phyloP scores from a whole-genome alignment of 1,284 basidiomycete genomes.

The Agroathelia rolfsii region DNA sequence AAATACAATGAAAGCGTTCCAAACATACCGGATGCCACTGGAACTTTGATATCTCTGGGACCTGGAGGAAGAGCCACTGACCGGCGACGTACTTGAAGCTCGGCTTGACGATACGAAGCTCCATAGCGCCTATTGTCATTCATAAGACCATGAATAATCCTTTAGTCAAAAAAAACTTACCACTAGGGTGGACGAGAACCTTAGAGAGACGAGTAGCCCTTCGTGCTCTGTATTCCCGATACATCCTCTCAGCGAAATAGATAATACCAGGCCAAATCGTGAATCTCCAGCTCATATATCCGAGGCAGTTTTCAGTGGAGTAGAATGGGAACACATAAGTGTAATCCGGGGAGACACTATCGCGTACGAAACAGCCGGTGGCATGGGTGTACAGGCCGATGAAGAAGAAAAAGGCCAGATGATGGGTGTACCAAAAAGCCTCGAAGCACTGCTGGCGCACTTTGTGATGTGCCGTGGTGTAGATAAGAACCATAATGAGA shows the following conservation, averaged over 20 bases:
- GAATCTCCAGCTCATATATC: conserved; percentile 80
- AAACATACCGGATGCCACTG: conserved; percentile 88
- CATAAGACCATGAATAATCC: conserved; percentile 4
- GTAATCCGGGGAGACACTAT: conserved; percentile 59
- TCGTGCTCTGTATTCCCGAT: conserved; percentile 69
- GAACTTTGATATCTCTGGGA: conserved; percentile 71
- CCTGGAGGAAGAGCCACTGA: conserved; percentile 85
- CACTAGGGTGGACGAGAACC: conserved; percentile 73
- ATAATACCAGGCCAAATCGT: conserved; percentile 80
- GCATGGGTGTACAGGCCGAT: conserved; percentile 81
- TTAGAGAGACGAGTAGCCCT: conserved; percentile 68
- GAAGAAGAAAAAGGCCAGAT: conserved; percentile 88
- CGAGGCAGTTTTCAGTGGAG: conserved; percentile 70
- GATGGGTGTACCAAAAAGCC: conserved; percentile 90
- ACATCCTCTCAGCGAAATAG: conserved; percentile 79
- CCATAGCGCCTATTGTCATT: conserved; percentile 59
- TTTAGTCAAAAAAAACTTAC: conserved; percentile 30
- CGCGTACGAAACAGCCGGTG: conserved; percentile 87
- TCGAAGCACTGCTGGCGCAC: conserved; percentile 83
- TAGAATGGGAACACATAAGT: conserved; percentile 72
- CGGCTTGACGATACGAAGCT: conserved; percentile 80
- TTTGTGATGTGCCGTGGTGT: conserved; percentile 75
- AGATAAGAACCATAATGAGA: conserved; percentile 80
- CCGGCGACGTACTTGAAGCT: conserved; percentile 84
- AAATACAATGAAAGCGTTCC: conserved; percentile 5